Evolutionary conservation across 345 rosid species (phyloP).

Genomic region (Dipteronia sinensis): DNA sequence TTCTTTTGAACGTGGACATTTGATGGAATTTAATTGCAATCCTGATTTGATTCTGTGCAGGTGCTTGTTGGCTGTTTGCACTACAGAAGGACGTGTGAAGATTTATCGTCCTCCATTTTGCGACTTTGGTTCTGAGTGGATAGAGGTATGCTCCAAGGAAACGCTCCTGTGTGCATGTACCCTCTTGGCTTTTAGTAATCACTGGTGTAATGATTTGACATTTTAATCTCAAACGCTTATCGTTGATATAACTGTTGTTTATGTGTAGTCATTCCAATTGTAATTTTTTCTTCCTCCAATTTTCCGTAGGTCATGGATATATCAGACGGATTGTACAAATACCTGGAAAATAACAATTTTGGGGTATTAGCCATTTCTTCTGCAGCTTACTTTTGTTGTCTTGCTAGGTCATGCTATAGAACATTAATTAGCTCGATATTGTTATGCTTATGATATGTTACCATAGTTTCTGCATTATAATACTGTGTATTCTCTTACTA

Average conservation of each 20-base stretch:
- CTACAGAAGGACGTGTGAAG: slow-evolving; percentile 81
- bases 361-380: slow-evolving; percentile 40
- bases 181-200: neutral
- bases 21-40: neutral
- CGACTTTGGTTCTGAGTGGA: slow-evolving; percentile 92
- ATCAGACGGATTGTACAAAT: slow-evolving; percentile 57
- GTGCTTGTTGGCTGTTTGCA: slow-evolving; percentile 87
- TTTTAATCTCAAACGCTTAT: neutral
- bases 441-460: neutral
- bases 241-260: neutral
- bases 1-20: neutral
- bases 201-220: neutral
- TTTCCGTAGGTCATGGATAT: slow-evolving; percentile 62
- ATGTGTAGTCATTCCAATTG: neutral
- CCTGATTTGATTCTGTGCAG: slow-evolving; percentile 35
- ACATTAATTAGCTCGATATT: neutral
- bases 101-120: slow-evolving; percentile 77
- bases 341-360: slow-evolving; percentile 51
- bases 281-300: slow-evolving; percentile 21
- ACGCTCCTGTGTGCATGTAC: too few species aligned
- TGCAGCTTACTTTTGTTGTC: slow-evolving; percentile 18
- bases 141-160: slow-evolving; percentile 61
- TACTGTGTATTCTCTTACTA: slow-evolving; percentile 24
- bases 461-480: slow-evolving; percentile 8
- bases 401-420: neutral